A percentile compares a stretch with the other conserved stretches of the same genome.
These are phyloP conservation scores for Plectosphaerella sp. DNA, from an alignment of 2,329 filamentous ascomycete genomes.

Conservation along the genomic window DNA sequence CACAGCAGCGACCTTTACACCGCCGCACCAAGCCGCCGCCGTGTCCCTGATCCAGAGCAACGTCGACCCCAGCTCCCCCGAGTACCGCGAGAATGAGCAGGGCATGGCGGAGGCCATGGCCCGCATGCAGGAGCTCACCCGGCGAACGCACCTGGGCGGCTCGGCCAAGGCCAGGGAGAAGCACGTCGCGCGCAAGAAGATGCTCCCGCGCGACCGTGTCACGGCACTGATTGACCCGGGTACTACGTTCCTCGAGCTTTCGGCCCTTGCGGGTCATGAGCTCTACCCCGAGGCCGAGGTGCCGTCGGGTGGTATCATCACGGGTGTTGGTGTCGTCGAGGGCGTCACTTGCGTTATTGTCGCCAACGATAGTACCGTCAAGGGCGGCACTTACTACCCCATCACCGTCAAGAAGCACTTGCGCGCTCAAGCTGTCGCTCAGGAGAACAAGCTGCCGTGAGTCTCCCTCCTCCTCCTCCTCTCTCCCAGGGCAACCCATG, in stretches of 20 bases:
- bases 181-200: conserved; percentile 83
- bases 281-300: conserved; percentile 86
- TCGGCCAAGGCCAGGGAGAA: conserved; percentile 79
- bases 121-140: conserved; percentile 65
- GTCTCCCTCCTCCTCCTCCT: conserved; percentile 14
- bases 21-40: conserved; percentile 74
- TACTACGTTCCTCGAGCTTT: conserved; percentile 89
- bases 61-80: conserved; percentile 71
- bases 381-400: conserved; percentile 94
- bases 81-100: conserved; percentile 75
- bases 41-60: conserved; percentile 74
- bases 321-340: conserved; percentile 84
- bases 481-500: conserved; percentile 1
- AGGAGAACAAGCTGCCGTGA: conserved; percentile 74
- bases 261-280: conserved; percentile 80
- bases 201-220: conserved; percentile 87
- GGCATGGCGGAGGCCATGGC: conserved; percentile 73
- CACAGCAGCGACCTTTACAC: conserved; percentile 69
- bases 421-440: conserved; percentile 82
- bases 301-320: conserved; percentile 86
- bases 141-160: conserved; percentile 70
- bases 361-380: conserved; percentile 94
- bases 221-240: conserved; percentile 84
- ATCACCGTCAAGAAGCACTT: conserved; percentile 98
- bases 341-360: conserved; percentile 91